Evolutionary conservation across 2,329 filamentous ascomycete genomes (phyloP).

Genomic region (Podosphaera xanthii): DNA sequence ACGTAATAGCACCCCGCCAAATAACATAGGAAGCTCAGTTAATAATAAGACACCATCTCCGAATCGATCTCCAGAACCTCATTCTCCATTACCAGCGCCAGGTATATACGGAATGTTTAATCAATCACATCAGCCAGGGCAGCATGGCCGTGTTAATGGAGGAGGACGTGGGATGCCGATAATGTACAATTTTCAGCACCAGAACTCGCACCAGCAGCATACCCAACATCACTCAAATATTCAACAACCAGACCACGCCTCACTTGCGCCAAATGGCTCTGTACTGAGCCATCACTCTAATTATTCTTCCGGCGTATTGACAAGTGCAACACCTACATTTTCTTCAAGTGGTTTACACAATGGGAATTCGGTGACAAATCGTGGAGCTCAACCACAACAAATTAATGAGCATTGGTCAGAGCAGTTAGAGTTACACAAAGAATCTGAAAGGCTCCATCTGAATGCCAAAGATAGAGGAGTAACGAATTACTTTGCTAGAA

Average conservation of each 20-base stretch:
- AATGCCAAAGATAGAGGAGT: constrained; percentile 44
- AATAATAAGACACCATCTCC: constrained; percentile 28
- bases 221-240: constrained; percentile 38
- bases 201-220: constrained; percentile 31
- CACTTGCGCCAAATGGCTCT: constrained; percentile 29
- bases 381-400: constrained; percentile 27
- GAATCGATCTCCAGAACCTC: constrained; percentile 28
- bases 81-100: constrained; percentile 15
- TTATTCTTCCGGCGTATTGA: constrained; percentile 38
- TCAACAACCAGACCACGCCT: constrained; percentile 31
- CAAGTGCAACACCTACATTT: constrained; percentile 36
- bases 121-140: constrained; percentile 44
- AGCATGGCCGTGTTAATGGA: constrained; percentile 56
- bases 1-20: constrained; percentile 21
- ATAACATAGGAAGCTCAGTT: constrained; percentile 21
- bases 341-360: constrained; percentile 31
- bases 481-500: constrained; percentile 48
- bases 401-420: constrained; percentile 61
- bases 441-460: constrained; percentile 46
- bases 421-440: constrained; percentile 61
- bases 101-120: constrained; percentile 40
- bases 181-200: constrained; percentile 49
- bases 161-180: constrained; percentile 38
- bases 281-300: constrained; percentile 36
- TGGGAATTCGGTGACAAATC: constrained; percentile 26